Evolutionary conservation across 352 stramenopile species (phyloP).

Genomic region (Aphanomyces astaci): DNA sequence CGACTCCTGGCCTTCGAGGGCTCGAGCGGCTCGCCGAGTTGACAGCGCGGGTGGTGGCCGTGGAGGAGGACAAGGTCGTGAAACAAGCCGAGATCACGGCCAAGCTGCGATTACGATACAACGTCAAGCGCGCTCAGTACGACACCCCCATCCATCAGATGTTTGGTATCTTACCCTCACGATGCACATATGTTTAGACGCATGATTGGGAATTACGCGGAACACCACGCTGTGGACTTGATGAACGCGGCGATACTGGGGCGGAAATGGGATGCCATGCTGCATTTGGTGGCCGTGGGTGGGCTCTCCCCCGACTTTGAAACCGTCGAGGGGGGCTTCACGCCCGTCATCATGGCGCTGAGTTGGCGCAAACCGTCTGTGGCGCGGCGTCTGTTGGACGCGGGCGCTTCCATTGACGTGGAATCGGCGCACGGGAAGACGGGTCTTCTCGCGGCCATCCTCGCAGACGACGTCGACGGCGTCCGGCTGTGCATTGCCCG

Average conservation of each 20-base stretch:
- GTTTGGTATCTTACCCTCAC: not conserved
- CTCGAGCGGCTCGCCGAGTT: not conserved
- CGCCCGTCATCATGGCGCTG: constrained; percentile 14
- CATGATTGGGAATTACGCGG: not conserved
- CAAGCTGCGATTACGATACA: not conserved
- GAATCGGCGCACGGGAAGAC: constrained; percentile 3
- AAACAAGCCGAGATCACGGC: not conserved
- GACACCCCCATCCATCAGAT: not conserved
- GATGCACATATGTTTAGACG: not conserved
- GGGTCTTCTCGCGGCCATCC: not conserved
- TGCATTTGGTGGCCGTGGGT: not conserved
- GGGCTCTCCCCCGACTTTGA: constrained; percentile 8
- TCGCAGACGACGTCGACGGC: constrained; percentile 11
- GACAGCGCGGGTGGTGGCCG: not conserved
- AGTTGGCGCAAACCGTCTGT: constrained; percentile 2
- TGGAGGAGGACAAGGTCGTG: not conserved
- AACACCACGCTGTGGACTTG: not conserved
- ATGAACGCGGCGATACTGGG: constrained; percentile 7
- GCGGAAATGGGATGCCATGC: constrained; percentile 1
- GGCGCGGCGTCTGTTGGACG: not conserved
- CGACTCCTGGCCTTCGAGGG: not conserved
- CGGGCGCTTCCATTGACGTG: not conserved
- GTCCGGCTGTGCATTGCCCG: not conserved
- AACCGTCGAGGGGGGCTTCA: constrained; percentile 10
- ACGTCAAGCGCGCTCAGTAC: not conserved